Evolutionary conservation across 208 protist species (phyloP), one percentile per base, ranked within the genome.

Genomic region (Crithidia acanthocephali): DNA sequence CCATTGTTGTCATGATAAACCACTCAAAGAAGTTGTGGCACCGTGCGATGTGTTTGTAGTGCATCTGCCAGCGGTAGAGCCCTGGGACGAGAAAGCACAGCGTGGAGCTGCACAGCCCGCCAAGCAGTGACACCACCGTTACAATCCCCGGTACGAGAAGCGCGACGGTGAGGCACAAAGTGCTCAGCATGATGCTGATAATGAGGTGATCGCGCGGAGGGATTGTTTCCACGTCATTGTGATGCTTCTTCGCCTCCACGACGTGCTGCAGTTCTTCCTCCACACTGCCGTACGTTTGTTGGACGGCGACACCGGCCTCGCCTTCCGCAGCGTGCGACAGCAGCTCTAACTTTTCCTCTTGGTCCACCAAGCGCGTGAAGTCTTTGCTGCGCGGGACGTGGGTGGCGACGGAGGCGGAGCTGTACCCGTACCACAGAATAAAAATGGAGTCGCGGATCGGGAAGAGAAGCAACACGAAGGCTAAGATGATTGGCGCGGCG

Each of bases 401-500:
- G 42, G 81, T 88, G 28, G 87, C 87, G 20, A 83, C 72, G 1
- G 84, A 87, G 35, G 85, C 79, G 18, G 77, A 75, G 68, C 80
- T 90, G 60, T 79, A 93, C 53, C 88, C 88, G 58, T 88, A 93
- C 85, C 82, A 91, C 61, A 93, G 37, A 32, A 93, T 87, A 44
- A 94, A 94, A 30, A 94, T 82, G 18, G 84, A 86, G 69, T 94
- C 88, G 20, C 88, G 85, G 53, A 87, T 90, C 11, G 88, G 88
- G 60, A 94, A 88, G 30, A 94, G 61, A 68, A 94, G 61, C 1
- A 94, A 28, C 1, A 87, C 84, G 55, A 83, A 94, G 0, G 88
- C 88, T 4, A 91, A 45, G 58, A 80, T 83, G 22, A 91, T 86
- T 20, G 88, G 85, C 20, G 85, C 76, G 0, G 80, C 60, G 67